phyloP scores from a whole-genome alignment of 169 alveolate species.

The Cryptosporidium canis region DNA sequence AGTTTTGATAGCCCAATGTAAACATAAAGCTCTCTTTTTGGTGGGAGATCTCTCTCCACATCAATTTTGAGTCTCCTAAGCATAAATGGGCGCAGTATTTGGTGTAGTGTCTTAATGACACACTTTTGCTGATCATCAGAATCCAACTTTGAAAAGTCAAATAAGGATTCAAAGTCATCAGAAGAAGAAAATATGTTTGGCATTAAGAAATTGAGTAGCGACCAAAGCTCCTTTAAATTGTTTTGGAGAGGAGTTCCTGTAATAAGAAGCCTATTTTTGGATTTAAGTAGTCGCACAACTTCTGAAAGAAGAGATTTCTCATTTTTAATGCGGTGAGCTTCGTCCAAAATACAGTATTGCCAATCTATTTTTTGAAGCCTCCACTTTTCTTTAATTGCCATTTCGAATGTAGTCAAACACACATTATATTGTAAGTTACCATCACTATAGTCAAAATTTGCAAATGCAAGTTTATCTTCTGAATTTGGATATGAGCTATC shows the following conservation, averaged over 20 bases:
- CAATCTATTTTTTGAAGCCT: conserved; percentile 82
- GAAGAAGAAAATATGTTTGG: conserved; percentile 88
- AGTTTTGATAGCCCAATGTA: conserved; percentile 84
- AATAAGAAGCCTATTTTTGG: conserved; percentile 86
- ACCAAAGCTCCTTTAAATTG: conserved; percentile 90
- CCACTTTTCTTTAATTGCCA: conserved; percentile 82
- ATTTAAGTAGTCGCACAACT: conserved; percentile 82
- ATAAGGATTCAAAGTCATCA: conserved; percentile 89
- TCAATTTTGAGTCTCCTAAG: conserved; percentile 89
- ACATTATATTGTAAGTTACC: conserved; percentile 82
- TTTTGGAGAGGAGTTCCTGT: conserved; percentile 93
- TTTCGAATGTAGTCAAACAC: conserved; percentile 88
- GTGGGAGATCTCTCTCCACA: conserved; percentile 88
- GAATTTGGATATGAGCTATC: background rate
- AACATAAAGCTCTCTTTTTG: conserved; percentile 87
- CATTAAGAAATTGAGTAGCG: conserved; percentile 86
- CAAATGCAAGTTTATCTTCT: background rate
- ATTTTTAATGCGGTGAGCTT: conserved; percentile 91
- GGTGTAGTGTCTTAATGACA: conserved; percentile 84
- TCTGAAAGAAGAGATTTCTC: conserved; percentile 85
- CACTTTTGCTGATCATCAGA: conserved; percentile 84
- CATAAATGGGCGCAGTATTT: conserved; percentile 87
- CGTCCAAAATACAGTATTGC: conserved; percentile 88
- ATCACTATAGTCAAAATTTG: conserved; percentile 72
- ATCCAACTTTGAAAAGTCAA: conserved; percentile 83